These are phyloP conservation scores for Aspergillus nanangensis DNA, from an alignment of 495 filamentous ascomycete species.

Conservation along the genomic window DNA sequence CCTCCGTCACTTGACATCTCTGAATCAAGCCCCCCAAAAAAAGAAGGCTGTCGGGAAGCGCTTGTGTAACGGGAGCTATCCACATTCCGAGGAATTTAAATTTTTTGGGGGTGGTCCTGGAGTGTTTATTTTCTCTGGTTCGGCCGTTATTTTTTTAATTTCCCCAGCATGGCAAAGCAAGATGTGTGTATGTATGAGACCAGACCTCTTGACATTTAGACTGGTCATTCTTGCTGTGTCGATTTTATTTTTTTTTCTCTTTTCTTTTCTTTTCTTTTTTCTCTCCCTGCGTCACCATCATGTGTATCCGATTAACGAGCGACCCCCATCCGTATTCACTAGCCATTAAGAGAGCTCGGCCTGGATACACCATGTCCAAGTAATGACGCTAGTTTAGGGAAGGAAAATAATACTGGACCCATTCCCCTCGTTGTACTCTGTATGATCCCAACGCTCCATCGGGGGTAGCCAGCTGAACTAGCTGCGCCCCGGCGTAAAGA, in stretches of 20 bases:
- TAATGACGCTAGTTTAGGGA: slow-evolving; percentile 1
- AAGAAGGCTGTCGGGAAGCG: background rate
- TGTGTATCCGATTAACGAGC: slow-evolving; percentile 4
- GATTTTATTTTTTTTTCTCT: background rate
- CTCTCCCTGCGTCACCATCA: slow-evolving; percentile 2
- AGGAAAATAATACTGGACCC: background rate
- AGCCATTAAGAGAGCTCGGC: background rate
- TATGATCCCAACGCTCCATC: slow-evolving; percentile 6
- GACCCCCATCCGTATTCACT: slow-evolving; percentile 5
- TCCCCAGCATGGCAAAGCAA: too few species aligned
- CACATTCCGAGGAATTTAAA: too few species aligned
- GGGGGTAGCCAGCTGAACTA: background rate
- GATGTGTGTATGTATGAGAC: too few species aligned
- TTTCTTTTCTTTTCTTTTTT: background rate
- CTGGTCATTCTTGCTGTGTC: background rate
- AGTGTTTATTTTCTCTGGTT: too few species aligned
- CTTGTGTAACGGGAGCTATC: background rate
- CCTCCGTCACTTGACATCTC: background rate
- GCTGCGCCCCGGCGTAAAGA: background rate
- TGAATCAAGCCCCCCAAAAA: background rate
- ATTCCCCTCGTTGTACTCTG: background rate
- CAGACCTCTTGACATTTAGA: background rate
- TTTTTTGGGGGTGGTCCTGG: too few species aligned
- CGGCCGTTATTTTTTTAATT: too few species aligned
- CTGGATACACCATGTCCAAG: background rate